These are phyloP conservation scores for Magnolia changhungtana DNA, from an alignment of 164 flowering plant genomes.

Conservation along the genomic window DNA sequence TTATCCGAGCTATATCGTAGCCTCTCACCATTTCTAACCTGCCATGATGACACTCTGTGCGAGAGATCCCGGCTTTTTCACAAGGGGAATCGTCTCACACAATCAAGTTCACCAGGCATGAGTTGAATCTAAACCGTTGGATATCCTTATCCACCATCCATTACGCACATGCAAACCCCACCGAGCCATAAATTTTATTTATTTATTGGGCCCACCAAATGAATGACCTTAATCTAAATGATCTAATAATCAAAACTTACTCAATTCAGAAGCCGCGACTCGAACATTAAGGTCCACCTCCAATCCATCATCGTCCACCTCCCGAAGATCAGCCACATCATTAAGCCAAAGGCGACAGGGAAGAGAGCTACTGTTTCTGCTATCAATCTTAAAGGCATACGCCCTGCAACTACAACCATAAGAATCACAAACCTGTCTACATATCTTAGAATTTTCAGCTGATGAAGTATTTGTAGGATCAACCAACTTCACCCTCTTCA, in stretches of 20 bases:
- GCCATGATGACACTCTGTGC: too few species aligned
- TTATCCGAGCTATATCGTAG: too few species aligned
- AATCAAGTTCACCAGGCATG: too few species aligned
- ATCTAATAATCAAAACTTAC: not conserved
- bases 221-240: not conserved
- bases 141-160: too few species aligned
- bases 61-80: too few species aligned
- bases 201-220: too few species aligned
- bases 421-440: not conserved
- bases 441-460: not conserved
- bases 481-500: not conserved
- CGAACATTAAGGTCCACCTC: conserved; percentile 6
- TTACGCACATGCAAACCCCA: too few species aligned
- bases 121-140: too few species aligned
- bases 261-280: conserved; percentile 5
- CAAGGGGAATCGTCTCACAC: too few species aligned
- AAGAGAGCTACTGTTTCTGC: not conserved
- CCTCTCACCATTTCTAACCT: too few species aligned
- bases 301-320: not conserved
- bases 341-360: conserved; percentile 7
- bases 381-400: conserved; percentile 1
- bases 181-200: too few species aligned
- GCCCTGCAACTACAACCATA: conserved; percentile 10
- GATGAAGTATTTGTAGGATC: not conserved
- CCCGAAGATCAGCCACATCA: conserved; percentile 1